phyloP scores from a whole-genome alignment of 2,329 filamentous ascomycete genomes.

The Alternaria infectoria region DNA sequence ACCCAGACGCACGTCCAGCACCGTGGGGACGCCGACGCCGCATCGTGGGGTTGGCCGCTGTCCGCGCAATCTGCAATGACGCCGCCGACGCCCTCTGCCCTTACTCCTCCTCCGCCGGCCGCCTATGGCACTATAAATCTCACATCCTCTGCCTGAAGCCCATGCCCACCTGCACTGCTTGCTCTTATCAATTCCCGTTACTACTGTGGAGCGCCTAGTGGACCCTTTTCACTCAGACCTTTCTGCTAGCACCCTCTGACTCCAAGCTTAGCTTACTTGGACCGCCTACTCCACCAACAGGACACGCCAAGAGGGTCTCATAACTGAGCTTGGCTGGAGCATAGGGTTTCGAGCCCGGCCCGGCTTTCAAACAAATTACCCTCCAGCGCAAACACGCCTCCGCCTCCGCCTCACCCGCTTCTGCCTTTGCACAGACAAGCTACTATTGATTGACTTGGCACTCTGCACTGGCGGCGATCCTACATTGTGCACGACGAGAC shows the following conservation, averaged over 20 bases:
- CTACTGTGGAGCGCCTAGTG: constrained; percentile 19
- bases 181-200: constrained; percentile 14
- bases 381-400: constrained; percentile 13
- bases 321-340: constrained; percentile 25
- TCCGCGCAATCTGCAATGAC: not conserved
- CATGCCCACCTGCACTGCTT: not conserved
- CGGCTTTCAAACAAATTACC: constrained; percentile 30
- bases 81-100: not conserved
- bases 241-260: constrained; percentile 12
- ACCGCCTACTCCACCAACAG: constrained; percentile 4
- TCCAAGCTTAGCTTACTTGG: constrained; percentile 1
- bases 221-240: constrained; percentile 13
- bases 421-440: constrained; percentile 10
- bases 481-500: not conserved
- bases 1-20: constrained; percentile 10
- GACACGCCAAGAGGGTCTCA: constrained; percentile 14
- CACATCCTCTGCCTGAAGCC: not conserved
- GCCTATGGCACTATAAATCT: constrained; percentile 3
- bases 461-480: constrained; percentile 4
- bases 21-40: constrained; percentile 14
- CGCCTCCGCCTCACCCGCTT: constrained; percentile 6
- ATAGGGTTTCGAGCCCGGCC: constrained; percentile 30
- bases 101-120: not conserved
- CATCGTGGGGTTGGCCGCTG: constrained; percentile 20
- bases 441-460: constrained; percentile 12